Evolutionary conservation across 768 basidiomycete species (phyloP).

Genomic region (Tephrocybe sp.): DNA sequence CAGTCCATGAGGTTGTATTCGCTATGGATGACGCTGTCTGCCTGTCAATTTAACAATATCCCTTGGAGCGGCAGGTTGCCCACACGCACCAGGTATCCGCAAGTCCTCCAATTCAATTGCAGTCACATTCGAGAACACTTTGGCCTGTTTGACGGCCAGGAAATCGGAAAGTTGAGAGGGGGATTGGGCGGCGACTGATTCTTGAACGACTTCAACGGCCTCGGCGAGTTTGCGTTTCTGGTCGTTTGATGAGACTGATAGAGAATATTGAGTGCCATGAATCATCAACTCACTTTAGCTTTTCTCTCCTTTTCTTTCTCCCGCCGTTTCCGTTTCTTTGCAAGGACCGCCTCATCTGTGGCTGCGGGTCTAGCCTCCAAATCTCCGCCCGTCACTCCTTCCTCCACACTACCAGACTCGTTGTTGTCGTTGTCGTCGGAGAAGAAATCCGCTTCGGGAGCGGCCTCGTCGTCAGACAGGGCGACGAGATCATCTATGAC

Average conservation of each 20-base stretch:
- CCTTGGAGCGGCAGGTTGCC: constrained; percentile 7
- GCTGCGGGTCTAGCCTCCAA: constrained; percentile 8
- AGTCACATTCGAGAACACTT: constrained; percentile 67
- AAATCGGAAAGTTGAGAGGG: constrained; percentile 62
- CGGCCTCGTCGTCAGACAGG: constrained; percentile 59
- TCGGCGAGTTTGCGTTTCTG: constrained; percentile 71
- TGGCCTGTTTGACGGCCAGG: constrained; percentile 64
- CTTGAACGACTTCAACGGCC: constrained; percentile 32
- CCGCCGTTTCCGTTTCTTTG: constrained; percentile 72
- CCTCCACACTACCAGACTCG: constrained; percentile 38
- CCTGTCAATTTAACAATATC: constrained; percentile 45
- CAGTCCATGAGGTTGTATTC: constrained; percentile 76
- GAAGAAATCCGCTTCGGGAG: constrained; percentile 28
- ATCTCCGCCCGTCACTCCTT: constrained; percentile 23
- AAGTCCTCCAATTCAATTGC: constrained; percentile 80
- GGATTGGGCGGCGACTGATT: constrained; percentile 57
- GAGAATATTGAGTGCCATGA: not conserved
- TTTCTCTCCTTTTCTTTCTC: constrained; percentile 75
- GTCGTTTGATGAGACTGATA: constrained; percentile 9
- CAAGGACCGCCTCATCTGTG: constrained; percentile 22
- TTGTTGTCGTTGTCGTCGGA: constrained; percentile 30
- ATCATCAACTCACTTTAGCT: constrained; percentile 52
- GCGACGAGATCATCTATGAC: constrained; percentile 68
- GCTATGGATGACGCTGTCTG: constrained; percentile 70
- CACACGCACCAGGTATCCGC: constrained; percentile 70